Evolutionary conservation across 441 rosid species (phyloP), one percentile per base, ranked within the genome.

Genomic region (Capsella rubella): DNA sequence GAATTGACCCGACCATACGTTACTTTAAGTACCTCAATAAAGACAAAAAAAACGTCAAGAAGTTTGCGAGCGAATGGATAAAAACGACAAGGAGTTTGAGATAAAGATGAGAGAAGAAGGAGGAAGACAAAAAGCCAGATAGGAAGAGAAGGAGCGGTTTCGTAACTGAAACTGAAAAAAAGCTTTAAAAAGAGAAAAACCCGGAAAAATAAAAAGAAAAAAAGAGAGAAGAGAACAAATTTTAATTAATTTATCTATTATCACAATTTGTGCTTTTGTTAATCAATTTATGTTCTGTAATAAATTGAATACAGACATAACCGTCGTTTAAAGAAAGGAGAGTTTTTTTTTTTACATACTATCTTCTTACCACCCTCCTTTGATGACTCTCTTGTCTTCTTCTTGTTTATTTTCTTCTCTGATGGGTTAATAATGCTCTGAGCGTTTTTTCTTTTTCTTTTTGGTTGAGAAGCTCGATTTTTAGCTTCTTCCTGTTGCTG

Each of bases 161-260:
- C 83, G 88, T 87, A 82, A 87, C 91, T 60, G 86, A 85, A 84
- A 82, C 76, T 63, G 80, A 78, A 76, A 72, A 78, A 74, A 75
- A 72, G 67, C 54, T 47, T 21, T 21, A 21, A 21, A 6, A 54
- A 42, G 75, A 71, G 64, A 1, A 69, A 49, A 55, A 35, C 51
- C 70, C 62, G 60, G 71, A 68, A 68, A 49, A 47, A 49, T 16
- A 25, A 21, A 49, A 21, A 21, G 4, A 31, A 2, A 25, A 21
- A 49, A 21, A 21, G 4, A 31, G 8, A 6, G 37, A 34, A 6
- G 8, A 6, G 8, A 34, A 16, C 28, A 3, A 42, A 29, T 42
- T 46, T 46, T 46, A 47, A 21, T 28, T 25, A 6, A 49, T 39
- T 21, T n/a, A 37, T 9, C 1, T 46, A 1, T 21, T 32, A 25